Conservation (phyloP, 768 basidiomycete species). For the Tricholomella constricta region DNA sequence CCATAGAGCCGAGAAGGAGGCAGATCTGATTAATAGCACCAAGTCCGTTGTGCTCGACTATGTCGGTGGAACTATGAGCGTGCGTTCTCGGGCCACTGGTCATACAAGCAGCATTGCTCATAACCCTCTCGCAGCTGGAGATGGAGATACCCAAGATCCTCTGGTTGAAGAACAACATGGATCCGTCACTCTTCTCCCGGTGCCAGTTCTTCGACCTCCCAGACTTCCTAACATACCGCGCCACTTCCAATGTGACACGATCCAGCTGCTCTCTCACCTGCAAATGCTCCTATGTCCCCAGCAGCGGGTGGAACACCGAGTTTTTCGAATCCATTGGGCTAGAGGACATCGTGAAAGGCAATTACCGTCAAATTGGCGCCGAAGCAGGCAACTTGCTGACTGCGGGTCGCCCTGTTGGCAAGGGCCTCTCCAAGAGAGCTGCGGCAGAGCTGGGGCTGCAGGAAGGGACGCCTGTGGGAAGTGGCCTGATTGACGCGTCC, state of each 20-base stretch:
- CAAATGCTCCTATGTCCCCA: conserved; percentile 92
- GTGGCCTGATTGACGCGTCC: conserved; percentile 93
- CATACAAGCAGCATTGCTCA: neutral
- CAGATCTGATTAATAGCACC: conserved; percentile 84
- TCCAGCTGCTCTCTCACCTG: conserved; percentile 94
- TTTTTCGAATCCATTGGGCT: conserved; percentile 90
- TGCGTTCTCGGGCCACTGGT: conserved; percentile 33
- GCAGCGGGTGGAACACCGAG: conserved; percentile 82
- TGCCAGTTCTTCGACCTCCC: conserved; percentile 92
- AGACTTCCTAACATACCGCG: conserved; percentile 94
- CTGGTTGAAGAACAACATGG: conserved; percentile 94
- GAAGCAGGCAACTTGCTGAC: conserved; percentile 66
- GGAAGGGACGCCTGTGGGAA: conserved; percentile 90
- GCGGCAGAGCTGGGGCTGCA: conserved; percentile 84
- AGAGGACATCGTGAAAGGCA: conserved; percentile 62
- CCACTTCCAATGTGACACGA: conserved; percentile 72
- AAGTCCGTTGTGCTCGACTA: conserved; percentile 88
- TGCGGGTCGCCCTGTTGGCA: conserved; percentile 84
- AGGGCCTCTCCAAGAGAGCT: conserved; percentile 74
- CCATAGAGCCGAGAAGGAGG: conserved; percentile 91
- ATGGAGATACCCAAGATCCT: conserved; percentile 99
- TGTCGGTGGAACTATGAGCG: conserved; percentile 96
- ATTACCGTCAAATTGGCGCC: conserved; percentile 77
- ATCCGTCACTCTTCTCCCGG: conserved; percentile 60
- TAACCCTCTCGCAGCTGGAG: conserved; percentile 62